Percentiles rank a stretch among this genome's conserved stretches.
phyloP scores from a whole-genome alignment of 805 yeast species.

The Hermanozyma aechmeae region DNA sequence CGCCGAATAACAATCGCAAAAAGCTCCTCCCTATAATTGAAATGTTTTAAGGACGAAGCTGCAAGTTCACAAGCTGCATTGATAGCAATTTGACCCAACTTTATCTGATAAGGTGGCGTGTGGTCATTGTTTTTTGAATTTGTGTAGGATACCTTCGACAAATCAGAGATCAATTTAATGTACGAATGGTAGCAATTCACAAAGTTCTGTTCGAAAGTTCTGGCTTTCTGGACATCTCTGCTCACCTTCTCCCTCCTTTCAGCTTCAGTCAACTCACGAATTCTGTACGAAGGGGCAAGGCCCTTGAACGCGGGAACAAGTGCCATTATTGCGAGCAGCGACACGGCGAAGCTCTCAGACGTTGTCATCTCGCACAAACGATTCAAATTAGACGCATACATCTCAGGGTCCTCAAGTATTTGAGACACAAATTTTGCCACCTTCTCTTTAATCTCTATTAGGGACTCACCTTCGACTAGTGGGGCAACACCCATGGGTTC shows the following conservation, averaged over 20 bases:
- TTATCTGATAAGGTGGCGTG: slow-evolving; percentile 24
- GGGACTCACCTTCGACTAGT: too few relatives aligned
- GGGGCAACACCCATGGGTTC: too few relatives aligned
- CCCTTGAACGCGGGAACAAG: slow-evolving; percentile 78
- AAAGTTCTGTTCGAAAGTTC: slow-evolving; percentile 75
- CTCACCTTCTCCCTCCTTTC: slow-evolving; percentile 79
- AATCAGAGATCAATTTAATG: slow-evolving; percentile 42
- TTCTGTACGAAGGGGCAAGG: slow-evolving; percentile 80
- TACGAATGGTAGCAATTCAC: slow-evolving; percentile 62
- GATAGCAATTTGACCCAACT: slow-evolving; percentile 50
- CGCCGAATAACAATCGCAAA: slow-evolving; percentile 59
- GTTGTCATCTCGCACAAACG: slow-evolving; percentile 63
- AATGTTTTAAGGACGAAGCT: slow-evolving; percentile 56
- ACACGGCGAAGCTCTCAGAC: slow-evolving; percentile 55
- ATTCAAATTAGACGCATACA: slow-evolving; percentile 54
- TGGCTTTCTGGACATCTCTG: slow-evolving; percentile 67
- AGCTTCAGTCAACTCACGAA: slow-evolving; percentile 70
- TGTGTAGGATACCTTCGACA: slow-evolving; percentile 29
- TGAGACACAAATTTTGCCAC: slow-evolving; percentile 74
- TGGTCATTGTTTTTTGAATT: slow-evolving; percentile 27
- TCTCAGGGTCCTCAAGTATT: slow-evolving; percentile 84
- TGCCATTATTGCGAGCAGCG: slow-evolving; percentile 67
- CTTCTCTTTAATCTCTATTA: slow-evolving; percentile 64
- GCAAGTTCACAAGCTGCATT: slow-evolving; percentile 72
- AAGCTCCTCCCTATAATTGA: slow-evolving; percentile 75